Evolutionary conservation across 2,329 filamentous ascomycete genomes (phyloP).

Genomic region (Intubia oerlemansii): DNA sequence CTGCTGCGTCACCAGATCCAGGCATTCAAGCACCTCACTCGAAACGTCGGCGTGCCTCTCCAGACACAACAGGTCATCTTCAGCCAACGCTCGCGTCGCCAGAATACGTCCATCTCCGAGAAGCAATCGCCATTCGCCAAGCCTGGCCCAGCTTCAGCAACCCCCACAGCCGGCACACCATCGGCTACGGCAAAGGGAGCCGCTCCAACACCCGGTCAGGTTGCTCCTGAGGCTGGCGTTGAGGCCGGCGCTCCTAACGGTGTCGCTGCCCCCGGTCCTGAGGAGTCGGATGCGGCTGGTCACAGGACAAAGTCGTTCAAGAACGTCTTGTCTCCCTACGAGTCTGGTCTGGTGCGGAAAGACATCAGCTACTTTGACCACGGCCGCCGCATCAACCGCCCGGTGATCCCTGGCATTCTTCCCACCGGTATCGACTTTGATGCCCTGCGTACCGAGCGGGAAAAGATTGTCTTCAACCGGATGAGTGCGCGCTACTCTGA

Average conservation of each 20-base stretch:
- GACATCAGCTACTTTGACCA: conserved; percentile 66
- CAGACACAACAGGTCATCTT: conserved; percentile 70
- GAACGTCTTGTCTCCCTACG: conserved; percentile 55
- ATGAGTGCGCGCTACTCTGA: conserved; percentile 72
- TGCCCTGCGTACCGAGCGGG: conserved; percentile 65
- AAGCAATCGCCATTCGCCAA: conserved; percentile 16
- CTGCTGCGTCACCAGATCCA: conserved; percentile 70
- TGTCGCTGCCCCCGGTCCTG: conserved; percentile 7
- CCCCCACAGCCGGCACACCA: background rate
- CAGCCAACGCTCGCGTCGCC: conserved; percentile 45
- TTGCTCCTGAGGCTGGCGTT: conserved; percentile 9
- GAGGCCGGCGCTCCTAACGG: conserved; percentile 16
- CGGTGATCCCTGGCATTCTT: conserved; percentile 71
- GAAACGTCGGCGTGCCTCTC: conserved; percentile 63
- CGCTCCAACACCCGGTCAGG: too few species aligned
- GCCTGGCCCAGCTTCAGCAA: background rate
- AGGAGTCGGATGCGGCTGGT: conserved; percentile 13
- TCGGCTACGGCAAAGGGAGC: conserved; percentile 4
- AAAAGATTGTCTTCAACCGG: conserved; percentile 74
- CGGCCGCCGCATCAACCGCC: conserved; percentile 49
- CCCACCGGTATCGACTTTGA: conserved; percentile 77
- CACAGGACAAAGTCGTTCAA: conserved; percentile 37
- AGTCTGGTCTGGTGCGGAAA: conserved; percentile 26
- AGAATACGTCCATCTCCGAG: conserved; percentile 26
- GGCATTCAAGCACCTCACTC: conserved; percentile 76